A percentile compares a stretch with the other conserved stretches of the same genome.
Evolutionary conservation across 2,329 filamentous ascomycete genomes (phyloP).

Genomic region (Monilinia aucupariae): DNA sequence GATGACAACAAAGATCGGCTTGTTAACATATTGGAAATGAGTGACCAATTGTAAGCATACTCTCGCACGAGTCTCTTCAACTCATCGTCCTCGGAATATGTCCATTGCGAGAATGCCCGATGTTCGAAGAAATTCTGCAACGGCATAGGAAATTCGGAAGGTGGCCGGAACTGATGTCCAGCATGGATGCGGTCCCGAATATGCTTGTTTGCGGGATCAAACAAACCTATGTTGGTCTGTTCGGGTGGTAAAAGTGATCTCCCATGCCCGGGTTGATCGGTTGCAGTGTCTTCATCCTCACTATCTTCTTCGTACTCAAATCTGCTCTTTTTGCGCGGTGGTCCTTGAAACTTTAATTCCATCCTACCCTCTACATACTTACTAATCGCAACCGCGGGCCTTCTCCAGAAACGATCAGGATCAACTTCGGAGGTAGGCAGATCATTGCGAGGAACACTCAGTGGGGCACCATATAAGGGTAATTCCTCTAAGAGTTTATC

Average conservation of each 20-base stretch:
- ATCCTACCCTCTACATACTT: constrained; percentile 83
- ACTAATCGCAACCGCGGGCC: constrained; percentile 74
- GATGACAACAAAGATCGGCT: constrained; percentile 74
- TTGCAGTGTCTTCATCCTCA: constrained; percentile 50
- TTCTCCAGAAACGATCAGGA: constrained; percentile 67
- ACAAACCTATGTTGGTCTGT: constrained; percentile 75
- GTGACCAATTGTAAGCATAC: constrained; percentile 95
- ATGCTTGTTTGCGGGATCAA: constrained; percentile 81
- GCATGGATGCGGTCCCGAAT: constrained; percentile 87
- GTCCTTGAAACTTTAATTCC: constrained; percentile 58
- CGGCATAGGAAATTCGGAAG: constrained; percentile 88
- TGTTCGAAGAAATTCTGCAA: constrained; percentile 85
- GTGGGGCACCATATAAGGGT: constrained; percentile 67
- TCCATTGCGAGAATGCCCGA: constrained; percentile 85
- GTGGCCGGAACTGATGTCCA: constrained; percentile 87
- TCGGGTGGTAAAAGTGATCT: constrained; percentile 54
- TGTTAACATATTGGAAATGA: constrained; percentile 77
- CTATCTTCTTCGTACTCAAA: constrained; percentile 75
- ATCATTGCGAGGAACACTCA: constrained; percentile 54
- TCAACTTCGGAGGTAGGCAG: constrained; percentile 53
- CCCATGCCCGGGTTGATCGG: constrained; percentile 29
- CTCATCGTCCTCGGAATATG: constrained; percentile 82
- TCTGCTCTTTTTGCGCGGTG: constrained; percentile 71
- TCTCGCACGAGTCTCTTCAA: constrained; percentile 79
- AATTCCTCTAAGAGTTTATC: constrained; percentile 76